Base-by-base conservation (phyloP, 345 rosid genomes). In the Euphorbia lathyris region DNA sequence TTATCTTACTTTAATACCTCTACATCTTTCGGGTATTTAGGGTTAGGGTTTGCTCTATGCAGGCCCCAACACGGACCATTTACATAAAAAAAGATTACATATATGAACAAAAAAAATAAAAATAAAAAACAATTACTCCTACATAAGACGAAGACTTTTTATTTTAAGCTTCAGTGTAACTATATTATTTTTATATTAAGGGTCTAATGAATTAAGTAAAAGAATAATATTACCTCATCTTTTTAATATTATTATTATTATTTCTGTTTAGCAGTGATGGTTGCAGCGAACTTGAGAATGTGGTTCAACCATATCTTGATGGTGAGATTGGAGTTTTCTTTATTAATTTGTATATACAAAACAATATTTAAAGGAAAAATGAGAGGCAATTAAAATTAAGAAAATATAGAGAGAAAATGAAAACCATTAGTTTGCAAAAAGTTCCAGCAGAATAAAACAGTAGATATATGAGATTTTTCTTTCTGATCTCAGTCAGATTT, bases 271-370 rank as follows among this genome's bases (percentile, higher is more conserved):
- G 82, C 70, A 79, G 62, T n/a, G 79, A 84, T 79, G 69, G 90
- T 81, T 83, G 84, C n/a, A 85, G 86, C 83, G 67, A 83, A 85
- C 80, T 69, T 36, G 2, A 57, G 70, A 45, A 40, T 81, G 83
- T 75, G 64, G 91, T 82, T 87, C 77, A 87, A 72, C 91, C 71
- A 87, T 69, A 74, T 74, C 62, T 43, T 57, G 8, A 11, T 5
- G n/a, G n/a, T n/a, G 2, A 23, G 22, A n/a, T 27, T 36, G 43
- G 42, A 59, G 36, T 30, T 34, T 71, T 40, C 50, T 43, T 63
- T 66, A 38, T 43, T 57, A 50, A 64, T 48, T 66, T n/a, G 4
- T 20, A 58, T 58, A 25, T 8, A 25, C 26, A n/a, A 20, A 3
- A 20, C n/a, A 20, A 48, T 48, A 48, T 2, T 13, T 48, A 48